These are phyloP conservation scores for Chytriomyces confervae DNA, from an alignment of 192 early-diverging fungal species.

Conservation along the genomic window DNA sequence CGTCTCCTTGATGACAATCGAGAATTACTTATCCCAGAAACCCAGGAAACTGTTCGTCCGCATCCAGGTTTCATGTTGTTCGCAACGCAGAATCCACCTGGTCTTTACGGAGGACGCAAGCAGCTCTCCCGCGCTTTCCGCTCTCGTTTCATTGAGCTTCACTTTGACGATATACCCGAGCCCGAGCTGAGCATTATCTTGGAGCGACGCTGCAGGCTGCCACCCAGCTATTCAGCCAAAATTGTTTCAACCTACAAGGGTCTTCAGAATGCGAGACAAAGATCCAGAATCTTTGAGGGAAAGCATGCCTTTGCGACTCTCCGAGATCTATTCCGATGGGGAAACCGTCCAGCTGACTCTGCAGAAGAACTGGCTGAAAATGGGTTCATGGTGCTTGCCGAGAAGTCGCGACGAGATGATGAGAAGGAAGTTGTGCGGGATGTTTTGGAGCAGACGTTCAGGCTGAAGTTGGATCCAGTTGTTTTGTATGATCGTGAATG, in stretches of 20 bases:
- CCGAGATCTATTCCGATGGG: conserved; percentile 98
- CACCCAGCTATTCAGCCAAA: conserved; percentile 84
- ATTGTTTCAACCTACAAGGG: conserved; percentile 86
- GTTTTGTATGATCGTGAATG: conserved; percentile 71
- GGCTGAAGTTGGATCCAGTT: conserved; percentile 65
- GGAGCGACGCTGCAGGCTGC: conserved; percentile 78
- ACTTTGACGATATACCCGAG: conserved; percentile 96
- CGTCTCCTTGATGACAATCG: conserved; percentile 96
- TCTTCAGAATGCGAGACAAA: conserved; percentile 66
- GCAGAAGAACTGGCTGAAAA: conserved; percentile 84
- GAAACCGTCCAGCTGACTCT: conserved; percentile 75
- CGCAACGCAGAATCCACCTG: conserved; percentile 99
- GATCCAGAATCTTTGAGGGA: conserved; percentile 91
- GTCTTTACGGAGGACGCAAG: conserved; percentile 96
- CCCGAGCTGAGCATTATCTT: conserved; percentile 90
- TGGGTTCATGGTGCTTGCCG: conserved; percentile 93
- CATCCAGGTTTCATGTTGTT: conserved; percentile 97
- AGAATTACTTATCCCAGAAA: conserved; percentile 95
- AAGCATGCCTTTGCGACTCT: conserved; percentile 93
- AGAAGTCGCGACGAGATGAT: conserved; percentile 80
- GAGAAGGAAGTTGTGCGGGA: conserved; percentile 82
- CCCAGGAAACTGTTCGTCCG: conserved; percentile 89
- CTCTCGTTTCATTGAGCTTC: conserved; percentile 95
- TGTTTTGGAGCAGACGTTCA: conserved; percentile 85
- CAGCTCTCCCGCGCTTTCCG: conserved; percentile 94